A percentile compares a stretch with the other conserved stretches of the same genome.
phyloP scores from a whole-genome alignment of 441 rosid species.

The Erysimum pusillum region DNA sequence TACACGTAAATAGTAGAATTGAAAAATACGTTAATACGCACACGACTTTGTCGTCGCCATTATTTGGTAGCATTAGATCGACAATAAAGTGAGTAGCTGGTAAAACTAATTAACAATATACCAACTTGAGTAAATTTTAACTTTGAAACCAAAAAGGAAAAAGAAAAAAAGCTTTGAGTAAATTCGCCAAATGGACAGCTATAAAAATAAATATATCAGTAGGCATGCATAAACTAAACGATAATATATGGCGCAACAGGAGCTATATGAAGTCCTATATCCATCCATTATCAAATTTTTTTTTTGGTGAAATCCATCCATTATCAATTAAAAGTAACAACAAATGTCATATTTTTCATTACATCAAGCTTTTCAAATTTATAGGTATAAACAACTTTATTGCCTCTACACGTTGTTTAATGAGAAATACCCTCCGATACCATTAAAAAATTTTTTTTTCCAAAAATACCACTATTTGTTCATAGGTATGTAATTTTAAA shows the following conservation, averaged over 20 bases:
- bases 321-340: background rate
- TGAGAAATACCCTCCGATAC: too few relatives aligned
- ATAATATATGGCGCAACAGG: conserved; percentile 7
- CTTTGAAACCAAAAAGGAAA: too few relatives aligned
- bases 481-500: too few relatives aligned
- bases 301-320: too few relatives aligned
- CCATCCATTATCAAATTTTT: background rate
- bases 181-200: too few relatives aligned
- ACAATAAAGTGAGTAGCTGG: conserved; percentile 24
- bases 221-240: background rate
- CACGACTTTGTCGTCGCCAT: conserved; percentile 16
- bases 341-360: background rate
- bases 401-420: background rate
- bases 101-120: conserved; percentile 31
- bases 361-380: conserved; percentile 11
- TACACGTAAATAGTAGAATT: conserved; percentile 5
- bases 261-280: too few relatives aligned
- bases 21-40: conserved; percentile 30
- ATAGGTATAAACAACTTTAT: background rate
- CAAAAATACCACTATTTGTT: too few relatives aligned
- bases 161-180: too few relatives aligned
- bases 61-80: conserved; percentile 29
- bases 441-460: too few relatives aligned
- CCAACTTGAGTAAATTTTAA: conserved; percentile 29
- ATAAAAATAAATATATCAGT: too few relatives aligned